phyloP scores from a whole-genome alignment of 768 basidiomycete genomes.

The Baorangia bicolor region DNA sequence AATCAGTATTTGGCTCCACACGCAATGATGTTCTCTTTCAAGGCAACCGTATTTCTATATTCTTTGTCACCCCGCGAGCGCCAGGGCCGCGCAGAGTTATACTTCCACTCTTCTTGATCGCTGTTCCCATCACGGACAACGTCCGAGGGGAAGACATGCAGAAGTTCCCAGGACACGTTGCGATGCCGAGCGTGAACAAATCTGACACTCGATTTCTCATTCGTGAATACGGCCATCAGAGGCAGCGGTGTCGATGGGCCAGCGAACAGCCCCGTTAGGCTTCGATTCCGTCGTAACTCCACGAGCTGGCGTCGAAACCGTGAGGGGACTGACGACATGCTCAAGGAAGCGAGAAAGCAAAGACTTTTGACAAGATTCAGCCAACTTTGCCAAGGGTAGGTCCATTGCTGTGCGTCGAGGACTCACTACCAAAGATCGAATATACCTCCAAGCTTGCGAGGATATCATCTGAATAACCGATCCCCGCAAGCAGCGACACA shows the following conservation, averaged over 20 bases:
- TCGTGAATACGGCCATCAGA: slow-evolving; percentile 6
- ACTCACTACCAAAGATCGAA: neutral
- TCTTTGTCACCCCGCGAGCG: slow-evolving; percentile 35
- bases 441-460: neutral
- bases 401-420: neutral
- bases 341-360: neutral
- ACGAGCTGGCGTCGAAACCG: neutral
- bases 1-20: neutral
- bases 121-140: neutral
- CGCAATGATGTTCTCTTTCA: neutral
- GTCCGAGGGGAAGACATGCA: slow-evolving; percentile 3
- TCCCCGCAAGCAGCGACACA: no score
- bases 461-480: neutral
- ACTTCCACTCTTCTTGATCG: slow-evolving; percentile 72
- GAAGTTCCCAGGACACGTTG: neutral
- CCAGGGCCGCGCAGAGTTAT: slow-evolving; percentile 84
- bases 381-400: neutral
- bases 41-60: neutral
- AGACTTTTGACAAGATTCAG: neutral
- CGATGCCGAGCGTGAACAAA: neutral
- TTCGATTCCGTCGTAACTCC: slow-evolving; percentile 1
- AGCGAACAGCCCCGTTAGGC: neutral
- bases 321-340: neutral
- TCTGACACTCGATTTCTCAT: neutral
- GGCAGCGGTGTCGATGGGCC: neutral